Evolutionary conservation across 129 eudicot species (phyloP).

Genomic region (Flaveria robusta): DNA sequence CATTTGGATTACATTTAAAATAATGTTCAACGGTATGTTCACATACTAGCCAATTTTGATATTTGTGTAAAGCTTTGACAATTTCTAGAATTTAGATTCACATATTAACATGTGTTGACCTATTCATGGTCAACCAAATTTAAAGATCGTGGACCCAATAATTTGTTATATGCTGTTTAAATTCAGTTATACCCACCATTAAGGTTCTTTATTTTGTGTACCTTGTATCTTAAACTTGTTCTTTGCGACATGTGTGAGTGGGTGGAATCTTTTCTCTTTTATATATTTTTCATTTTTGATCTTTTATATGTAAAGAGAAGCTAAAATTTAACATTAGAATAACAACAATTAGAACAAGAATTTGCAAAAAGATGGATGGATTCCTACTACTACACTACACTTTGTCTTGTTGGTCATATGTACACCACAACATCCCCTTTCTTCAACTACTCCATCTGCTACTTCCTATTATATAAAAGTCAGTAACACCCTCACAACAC

Average conservation of each 20-base stretch:
- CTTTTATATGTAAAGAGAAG: not conserved
- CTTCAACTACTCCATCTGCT: conserved; percentile 4
- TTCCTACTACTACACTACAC: conserved; percentile 28
- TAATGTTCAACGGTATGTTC: not conserved
- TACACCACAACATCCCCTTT: conserved; percentile 29
- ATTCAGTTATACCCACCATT: not conserved
- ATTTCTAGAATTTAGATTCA: not conserved
- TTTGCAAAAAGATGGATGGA: conserved; percentile 33
- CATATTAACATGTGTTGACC: conserved; percentile 22
- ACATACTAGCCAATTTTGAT: too few species aligned
- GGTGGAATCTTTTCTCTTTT: too few species aligned
- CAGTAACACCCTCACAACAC: conserved; percentile 34
- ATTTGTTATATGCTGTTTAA: not conserved
- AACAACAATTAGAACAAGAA: conserved; percentile 29
- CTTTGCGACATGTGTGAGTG: too few species aligned
- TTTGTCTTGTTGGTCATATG: conserved; percentile 44
- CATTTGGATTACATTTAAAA: not conserved
- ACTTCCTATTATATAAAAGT: conserved; percentile 2
- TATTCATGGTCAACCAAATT: conserved; percentile 21
- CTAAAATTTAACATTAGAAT: conserved; percentile 2
- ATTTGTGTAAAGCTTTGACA: too few species aligned
- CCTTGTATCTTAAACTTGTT: not conserved
- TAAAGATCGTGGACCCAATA: conserved; percentile 1
- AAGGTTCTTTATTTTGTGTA: not conserved
- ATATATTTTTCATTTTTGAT: not conserved